These are phyloP conservation scores for Tarenaya hassleriana DNA, from an alignment of 345 rosid genomes.

Conservation along the genomic window DNA sequence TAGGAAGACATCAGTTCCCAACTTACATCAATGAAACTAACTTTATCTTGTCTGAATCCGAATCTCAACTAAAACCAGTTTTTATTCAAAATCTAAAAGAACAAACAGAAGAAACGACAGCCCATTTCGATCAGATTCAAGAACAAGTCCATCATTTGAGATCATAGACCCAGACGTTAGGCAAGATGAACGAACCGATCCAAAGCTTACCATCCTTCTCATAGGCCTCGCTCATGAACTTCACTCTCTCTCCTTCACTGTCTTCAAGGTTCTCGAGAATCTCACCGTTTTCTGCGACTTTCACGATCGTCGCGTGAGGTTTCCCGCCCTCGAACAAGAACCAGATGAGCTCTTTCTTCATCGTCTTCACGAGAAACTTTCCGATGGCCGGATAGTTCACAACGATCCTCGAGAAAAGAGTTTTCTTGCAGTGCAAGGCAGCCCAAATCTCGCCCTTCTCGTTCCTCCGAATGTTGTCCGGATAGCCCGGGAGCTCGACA, in stretches of 20 bases:
- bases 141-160: slow-evolving; percentile 5
- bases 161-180: slow-evolving; percentile 45
- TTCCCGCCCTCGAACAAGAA: slow-evolving; percentile 43
- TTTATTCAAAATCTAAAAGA: no score
- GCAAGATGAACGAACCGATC: slow-evolving; percentile 36
- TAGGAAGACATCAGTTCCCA: no score
- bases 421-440: slow-evolving; percentile 44
- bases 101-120: no score
- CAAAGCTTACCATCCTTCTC: slow-evolving; percentile 47
- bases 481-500: slow-evolving; percentile 45
- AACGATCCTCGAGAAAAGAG: slow-evolving; percentile 27
- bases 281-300: slow-evolving; percentile 44
- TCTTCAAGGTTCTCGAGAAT: slow-evolving; percentile 47
- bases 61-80: no score
- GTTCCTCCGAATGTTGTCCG: slow-evolving; percentile 55
- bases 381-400: slow-evolving; percentile 37
- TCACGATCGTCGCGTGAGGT: slow-evolving; percentile 52
- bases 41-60: no score
- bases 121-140: no score
- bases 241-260: slow-evolving; percentile 42
- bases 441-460: slow-evolving; percentile 58
- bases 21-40: no score
- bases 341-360: slow-evolving; percentile 39
- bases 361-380: slow-evolving; percentile 31
- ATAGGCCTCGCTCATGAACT: slow-evolving; percentile 57